A percentile compares a stretch with the other conserved stretches of the same genome.
These are phyloP conservation scores for Coemansia biformis DNA, from an alignment of 192 early-diverging fungal genomes.

Conservation along the genomic window DNA sequence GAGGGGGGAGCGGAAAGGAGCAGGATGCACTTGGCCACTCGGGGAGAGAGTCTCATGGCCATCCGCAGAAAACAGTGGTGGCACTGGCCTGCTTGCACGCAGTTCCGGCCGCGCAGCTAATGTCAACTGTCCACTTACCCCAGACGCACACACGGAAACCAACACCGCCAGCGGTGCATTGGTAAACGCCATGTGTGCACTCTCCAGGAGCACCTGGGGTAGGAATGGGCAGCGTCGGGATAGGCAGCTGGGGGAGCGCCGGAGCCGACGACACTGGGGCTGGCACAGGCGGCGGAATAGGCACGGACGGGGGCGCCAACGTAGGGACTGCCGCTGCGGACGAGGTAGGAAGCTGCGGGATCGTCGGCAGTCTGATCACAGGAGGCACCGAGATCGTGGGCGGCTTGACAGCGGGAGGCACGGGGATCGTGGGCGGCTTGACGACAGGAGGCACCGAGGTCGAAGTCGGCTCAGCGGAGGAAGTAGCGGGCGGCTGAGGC, in stretches of 20 bases:
- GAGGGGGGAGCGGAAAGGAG: too few relatives aligned
- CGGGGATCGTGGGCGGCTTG: not conserved
- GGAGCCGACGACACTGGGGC: conserved; percentile 5
- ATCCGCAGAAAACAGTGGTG: not conserved
- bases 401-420: not conserved
- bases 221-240: not conserved
- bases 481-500: too few relatives aligned
- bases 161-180: conserved; percentile 15
- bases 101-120: conserved; percentile 20
- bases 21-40: not conserved
- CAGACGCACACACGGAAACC: conserved; percentile 39
- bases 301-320: not conserved
- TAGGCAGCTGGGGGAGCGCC: not conserved
- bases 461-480: too few relatives aligned
- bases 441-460: too few relatives aligned
- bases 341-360: too few relatives aligned
- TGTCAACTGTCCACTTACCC: conserved; percentile 17
- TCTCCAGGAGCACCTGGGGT: not conserved
- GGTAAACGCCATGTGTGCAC: conserved; percentile 26
- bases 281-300: conserved; percentile 1
- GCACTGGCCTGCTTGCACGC: conserved; percentile 17
- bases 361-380: too few relatives aligned
- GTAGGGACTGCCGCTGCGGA: not conserved
- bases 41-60: too few relatives aligned
- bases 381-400: not conserved